Base-by-base conservation (phyloP, 768 basidiomycete genomes). In the Amanita pallidorosea region DNA sequence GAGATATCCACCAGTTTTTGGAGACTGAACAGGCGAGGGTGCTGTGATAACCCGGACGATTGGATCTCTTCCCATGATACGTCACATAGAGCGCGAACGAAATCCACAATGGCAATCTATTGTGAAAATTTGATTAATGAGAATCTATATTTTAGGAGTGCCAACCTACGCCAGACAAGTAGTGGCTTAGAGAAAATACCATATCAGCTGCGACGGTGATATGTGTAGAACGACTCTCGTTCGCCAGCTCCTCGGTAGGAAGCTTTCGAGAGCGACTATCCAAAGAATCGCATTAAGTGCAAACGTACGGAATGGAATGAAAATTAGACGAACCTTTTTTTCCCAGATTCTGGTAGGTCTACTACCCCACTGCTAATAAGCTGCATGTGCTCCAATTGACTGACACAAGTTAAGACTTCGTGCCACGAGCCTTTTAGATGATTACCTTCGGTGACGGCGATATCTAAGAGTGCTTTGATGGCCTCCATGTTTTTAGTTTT, bases 61-160 rank as follows among this genome's bases (percentile, higher is more conserved):
- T 96, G 92, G 34, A 99, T 99, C 67, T 99, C 96, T 64, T 98
- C 92, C 95, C 95, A 97, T 35, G 96, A 99, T 34, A 99, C 88
- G 59, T 95, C 91, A 62, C 91, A 90, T 4, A 99, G 72, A 2
- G 96, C 93, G 65, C 85, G 87, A 3, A 98, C 96, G 57, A 99
- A 99, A 64, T 98, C 90, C 34, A 97, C 90, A 56, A 99, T 99
- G 8, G 96, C 96, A 23, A 83, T 87, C 94, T 97, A 58, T 23
- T 15, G 7, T 18, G 3, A 45, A 45, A 37, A 20, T 35, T 15
- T 27, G 17, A 35, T 36, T 45, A 29, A 23, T 27, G 22, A 35
- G 25, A 12, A 25, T 41, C 25, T 8, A 46, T 44, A 36, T 29
- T 15, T 25, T 47, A 13, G 20, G 13, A 23, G 11, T 34, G 45